Evolutionary conservation across 2,329 filamentous ascomycete species (phyloP).

Genomic region (Diaporthe vaccinii): DNA sequence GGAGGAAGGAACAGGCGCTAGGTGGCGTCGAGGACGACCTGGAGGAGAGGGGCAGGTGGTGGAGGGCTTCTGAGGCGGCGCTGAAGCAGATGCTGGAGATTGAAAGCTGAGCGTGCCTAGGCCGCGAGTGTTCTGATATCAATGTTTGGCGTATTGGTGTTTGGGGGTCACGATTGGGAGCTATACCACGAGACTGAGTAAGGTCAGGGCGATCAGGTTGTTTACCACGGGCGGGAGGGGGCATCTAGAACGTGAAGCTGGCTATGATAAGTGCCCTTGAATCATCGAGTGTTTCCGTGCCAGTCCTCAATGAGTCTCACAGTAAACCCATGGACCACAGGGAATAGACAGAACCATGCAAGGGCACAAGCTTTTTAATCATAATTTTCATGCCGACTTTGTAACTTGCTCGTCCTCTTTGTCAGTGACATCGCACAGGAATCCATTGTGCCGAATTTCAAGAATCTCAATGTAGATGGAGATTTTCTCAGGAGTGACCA

Average conservation of each 20-base stretch:
- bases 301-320: neutral
- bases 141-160: conserved; percentile 29
- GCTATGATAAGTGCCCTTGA: neutral
- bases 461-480: too few relatives aligned
- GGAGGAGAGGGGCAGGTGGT: conserved; percentile 83
- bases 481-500: neutral
- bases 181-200: neutral
- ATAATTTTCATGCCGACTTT: neutral
- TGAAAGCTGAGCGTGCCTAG: conserved; percentile 50
- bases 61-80: conserved; percentile 75
- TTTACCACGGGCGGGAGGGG: neutral
- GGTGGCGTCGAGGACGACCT: conserved; percentile 79
- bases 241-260: neutral
- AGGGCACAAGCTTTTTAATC: too few relatives aligned
- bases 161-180: neutral
- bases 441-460: neutral
- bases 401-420: neutral
- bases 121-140: neutral
- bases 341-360: neutral
- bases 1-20: conserved; percentile 75
- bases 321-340: neutral
- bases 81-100: conserved; percentile 75
- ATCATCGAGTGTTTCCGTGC: neutral
- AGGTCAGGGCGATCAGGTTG: neutral
- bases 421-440: neutral